Conservation (phyloP, 2,329 filamentous ascomycete genomes). For the Phyllosticta paracitricarpa region DNA sequence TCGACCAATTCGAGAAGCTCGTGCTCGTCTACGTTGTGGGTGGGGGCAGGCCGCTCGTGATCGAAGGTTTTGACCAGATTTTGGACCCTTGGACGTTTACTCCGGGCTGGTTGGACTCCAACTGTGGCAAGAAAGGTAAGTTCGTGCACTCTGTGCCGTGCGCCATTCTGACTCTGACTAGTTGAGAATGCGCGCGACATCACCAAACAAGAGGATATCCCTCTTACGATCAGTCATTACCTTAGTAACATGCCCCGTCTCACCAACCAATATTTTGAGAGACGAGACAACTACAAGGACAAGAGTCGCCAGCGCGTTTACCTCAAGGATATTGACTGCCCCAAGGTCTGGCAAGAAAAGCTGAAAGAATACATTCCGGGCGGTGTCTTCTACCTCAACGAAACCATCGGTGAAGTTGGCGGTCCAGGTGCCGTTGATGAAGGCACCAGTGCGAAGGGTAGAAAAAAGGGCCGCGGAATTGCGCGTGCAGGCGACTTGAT, state of each 20-base stretch:
- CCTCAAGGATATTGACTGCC: conserved; percentile 94
- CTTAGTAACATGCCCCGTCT: conserved; percentile 76
- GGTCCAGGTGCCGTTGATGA: conserved; percentile 47
- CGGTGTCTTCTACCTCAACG: conserved; percentile 82
- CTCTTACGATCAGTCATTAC: conserved; percentile 84
- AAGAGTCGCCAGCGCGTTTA: conserved; percentile 79
- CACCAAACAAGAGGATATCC: conserved; percentile 59
- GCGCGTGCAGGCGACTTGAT: conserved; percentile 82
- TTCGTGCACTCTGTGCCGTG: conserved; percentile 17
- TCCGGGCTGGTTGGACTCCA: conserved; percentile 66
- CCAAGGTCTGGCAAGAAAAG: conserved; percentile 72
- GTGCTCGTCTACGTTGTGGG: conserved; percentile 74
- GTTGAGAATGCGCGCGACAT: conserved; percentile 82
- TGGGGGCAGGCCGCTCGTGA: conserved; percentile 77
- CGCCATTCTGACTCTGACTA: conserved; percentile 26
- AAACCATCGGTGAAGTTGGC: conserved; percentile 52
- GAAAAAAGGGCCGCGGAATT: conserved; percentile 46
- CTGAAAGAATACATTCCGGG: conserved; percentile 69
- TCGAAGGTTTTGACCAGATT: conserved; percentile 74
- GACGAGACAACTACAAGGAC: conserved; percentile 63
- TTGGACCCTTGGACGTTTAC: conserved; percentile 73
- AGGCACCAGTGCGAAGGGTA: conserved; percentile 29
- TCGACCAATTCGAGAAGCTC: conserved; percentile 75
- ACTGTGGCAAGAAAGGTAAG: conserved; percentile 69
- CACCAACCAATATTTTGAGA: conserved; percentile 66